A percentile compares a stretch with the other conserved stretches of the same genome.
phyloP scores from a whole-genome alignment of 1,284 basidiomycete species.

The Boletus semigastroideus region DNA sequence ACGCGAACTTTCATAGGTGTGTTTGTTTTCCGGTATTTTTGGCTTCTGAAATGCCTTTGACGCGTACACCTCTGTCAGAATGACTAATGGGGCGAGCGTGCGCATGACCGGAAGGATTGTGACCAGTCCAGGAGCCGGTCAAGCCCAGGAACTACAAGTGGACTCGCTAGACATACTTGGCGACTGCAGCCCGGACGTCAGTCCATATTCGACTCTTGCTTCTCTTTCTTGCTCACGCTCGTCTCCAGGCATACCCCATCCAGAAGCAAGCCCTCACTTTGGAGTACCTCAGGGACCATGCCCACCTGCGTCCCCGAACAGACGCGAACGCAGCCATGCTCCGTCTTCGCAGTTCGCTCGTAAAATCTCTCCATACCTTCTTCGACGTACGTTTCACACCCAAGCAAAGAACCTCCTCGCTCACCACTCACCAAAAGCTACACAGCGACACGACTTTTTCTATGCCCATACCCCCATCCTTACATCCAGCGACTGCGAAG shows the following conservation, averaged over 20 bases:
- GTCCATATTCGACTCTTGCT: conserved; percentile 19
- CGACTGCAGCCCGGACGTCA: conserved; percentile 71
- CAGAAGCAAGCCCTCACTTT: conserved; percentile 79
- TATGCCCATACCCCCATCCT: conserved; percentile 85
- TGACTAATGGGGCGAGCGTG: conserved; percentile 76
- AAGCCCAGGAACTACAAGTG: conserved; percentile 76
- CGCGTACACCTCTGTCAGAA: conserved; percentile 32
- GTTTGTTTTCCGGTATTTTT: neutral
- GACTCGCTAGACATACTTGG: conserved; percentile 68
- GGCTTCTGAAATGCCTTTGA: neutral
- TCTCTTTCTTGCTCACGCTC: conserved; percentile 8
- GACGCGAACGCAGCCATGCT: conserved; percentile 70
- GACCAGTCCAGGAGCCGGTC: conserved; percentile 65
- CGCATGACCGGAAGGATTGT: conserved; percentile 65
- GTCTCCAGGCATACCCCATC: conserved; percentile 72
- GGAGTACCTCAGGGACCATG: conserved; percentile 79
- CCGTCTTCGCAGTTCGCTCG: conserved; percentile 63
- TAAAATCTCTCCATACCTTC: conserved; percentile 54
- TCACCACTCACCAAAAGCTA: conserved; percentile 2
- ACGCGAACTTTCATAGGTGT: conserved; percentile 19
- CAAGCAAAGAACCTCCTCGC: neutral
- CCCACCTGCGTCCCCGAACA: conserved; percentile 83
- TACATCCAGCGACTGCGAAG: conserved; percentile 93
- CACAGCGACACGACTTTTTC: conserved; percentile 73
- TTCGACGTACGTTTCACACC: conserved; percentile 58